Percentiles rank a stretch among this genome's conserved stretches.
Evolutionary conservation across 2,329 filamentous ascomycete genomes (phyloP).

Genomic region (Paraconiothyrium brasiliense): DNA sequence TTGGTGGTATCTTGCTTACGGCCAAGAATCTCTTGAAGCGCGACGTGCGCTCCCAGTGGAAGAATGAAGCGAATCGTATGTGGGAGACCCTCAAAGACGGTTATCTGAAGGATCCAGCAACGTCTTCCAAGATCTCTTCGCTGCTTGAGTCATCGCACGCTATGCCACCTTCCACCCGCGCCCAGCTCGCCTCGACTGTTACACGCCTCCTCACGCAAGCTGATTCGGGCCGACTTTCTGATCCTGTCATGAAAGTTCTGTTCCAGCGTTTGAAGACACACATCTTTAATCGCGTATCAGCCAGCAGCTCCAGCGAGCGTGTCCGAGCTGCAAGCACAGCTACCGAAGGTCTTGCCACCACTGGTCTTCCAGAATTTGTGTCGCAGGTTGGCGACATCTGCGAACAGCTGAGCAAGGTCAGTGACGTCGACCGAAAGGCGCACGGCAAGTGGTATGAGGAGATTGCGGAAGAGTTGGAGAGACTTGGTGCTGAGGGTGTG

Average conservation of each 20-base stretch:
- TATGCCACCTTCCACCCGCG: slow-evolving; percentile 58
- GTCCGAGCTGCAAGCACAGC: slow-evolving; percentile 74
- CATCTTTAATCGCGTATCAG: slow-evolving; percentile 70
- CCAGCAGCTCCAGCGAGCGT: slow-evolving; percentile 74
- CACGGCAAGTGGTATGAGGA: slow-evolving; percentile 77
- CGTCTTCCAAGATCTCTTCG: slow-evolving; percentile 56
- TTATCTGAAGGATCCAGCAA: slow-evolving; percentile 63
- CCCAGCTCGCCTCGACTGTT: slow-evolving; percentile 55
- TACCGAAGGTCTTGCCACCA: slow-evolving; percentile 72
- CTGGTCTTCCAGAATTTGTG: slow-evolving; percentile 79
- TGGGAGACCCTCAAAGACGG: slow-evolving; percentile 72
- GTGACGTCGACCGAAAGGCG: slow-evolving; percentile 72
- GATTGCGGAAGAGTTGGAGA: slow-evolving; percentile 65
- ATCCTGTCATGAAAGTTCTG: slow-evolving; percentile 73
- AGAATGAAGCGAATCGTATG: slow-evolving; percentile 75
- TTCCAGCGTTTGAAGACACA: slow-evolving; percentile 74
- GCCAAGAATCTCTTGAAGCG: slow-evolving; percentile 86
- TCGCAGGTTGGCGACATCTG: slow-evolving; percentile 74
- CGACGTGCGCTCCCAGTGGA: slow-evolving; percentile 81
- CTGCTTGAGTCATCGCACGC: slow-evolving; percentile 60
- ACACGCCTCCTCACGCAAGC: slow-evolving; percentile 64
- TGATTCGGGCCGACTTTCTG: slow-evolving; percentile 59
- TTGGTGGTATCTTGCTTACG: slow-evolving; percentile 78
- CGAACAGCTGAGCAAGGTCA: slow-evolving; percentile 71
- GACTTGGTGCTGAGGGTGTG: slow-evolving; percentile 42